A percentile compares a stretch with the other conserved stretches of the same genome.
Conservation (phyloP, 2,329 filamentous ascomycete species). For the Alternaria triticina region DNA sequence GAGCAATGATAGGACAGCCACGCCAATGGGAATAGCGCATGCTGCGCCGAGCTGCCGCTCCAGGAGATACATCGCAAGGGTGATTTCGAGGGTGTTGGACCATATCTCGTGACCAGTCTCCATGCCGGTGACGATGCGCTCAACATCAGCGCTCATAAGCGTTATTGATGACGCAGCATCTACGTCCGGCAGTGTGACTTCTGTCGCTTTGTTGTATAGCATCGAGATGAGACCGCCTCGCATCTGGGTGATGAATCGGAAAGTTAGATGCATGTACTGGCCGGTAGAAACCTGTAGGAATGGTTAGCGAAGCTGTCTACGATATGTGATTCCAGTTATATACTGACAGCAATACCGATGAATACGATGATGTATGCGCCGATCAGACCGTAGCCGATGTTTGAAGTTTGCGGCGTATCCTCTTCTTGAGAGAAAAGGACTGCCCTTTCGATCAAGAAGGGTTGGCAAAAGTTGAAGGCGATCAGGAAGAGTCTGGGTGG, state of each 20-base stretch:
- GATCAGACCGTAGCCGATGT: constrained; percentile 44
- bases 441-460: constrained; percentile 43
- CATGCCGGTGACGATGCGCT: constrained; percentile 45
- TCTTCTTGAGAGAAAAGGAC: constrained; percentile 35
- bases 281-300: constrained; percentile 37
- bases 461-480: constrained; percentile 48
- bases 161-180: constrained; percentile 42
- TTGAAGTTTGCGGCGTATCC: constrained; percentile 21
- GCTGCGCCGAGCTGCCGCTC: constrained; percentile 56
- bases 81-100: constrained; percentile 51
- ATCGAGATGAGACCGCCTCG: constrained; percentile 46
- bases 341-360: constrained; percentile 41
- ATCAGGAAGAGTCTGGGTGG: constrained; percentile 39
- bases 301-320: constrained; percentile 17
- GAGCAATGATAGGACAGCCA: constrained; percentile 45
- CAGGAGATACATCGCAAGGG: constrained; percentile 56
- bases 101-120: constrained; percentile 45
- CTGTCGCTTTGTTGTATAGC: constrained; percentile 44
- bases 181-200: constrained; percentile 36
- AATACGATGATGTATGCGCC: constrained; percentile 45
- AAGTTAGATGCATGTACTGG: constrained; percentile 44
- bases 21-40: constrained; percentile 56
- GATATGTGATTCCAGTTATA: not conserved
- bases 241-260: constrained; percentile 45
- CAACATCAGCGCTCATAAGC: constrained; percentile 47